Evolutionary conservation across 2,329 filamentous ascomycete species (phyloP), one percentile per base, ranked within the genome.

Genomic region (Aspergillus sojae): DNA sequence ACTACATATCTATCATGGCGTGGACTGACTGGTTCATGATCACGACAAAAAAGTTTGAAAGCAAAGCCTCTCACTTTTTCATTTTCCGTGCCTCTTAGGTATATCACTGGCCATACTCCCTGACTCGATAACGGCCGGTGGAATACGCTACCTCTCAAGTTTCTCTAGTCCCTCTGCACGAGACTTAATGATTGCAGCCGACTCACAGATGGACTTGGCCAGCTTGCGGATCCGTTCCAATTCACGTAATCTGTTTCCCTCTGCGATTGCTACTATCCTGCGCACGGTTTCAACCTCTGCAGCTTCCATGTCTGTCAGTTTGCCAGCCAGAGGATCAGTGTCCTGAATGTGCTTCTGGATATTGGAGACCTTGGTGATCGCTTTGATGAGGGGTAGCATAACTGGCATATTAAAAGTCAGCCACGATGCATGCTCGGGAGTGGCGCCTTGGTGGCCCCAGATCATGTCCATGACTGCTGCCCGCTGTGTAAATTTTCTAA

Each of bases 351-450:
- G 63, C n/a, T 59, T 61, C 58, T 67, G 55, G 5, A 67, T 64
- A 28, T 60, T 67, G 28, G 60, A 36, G 2, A 72, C 21, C 62
- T 68, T 70, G 3, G 55, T 64, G 5, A 75, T 65, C 2, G 70
- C 70, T 36, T 69, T 73, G n/a, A 74, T 58, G 2, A 74, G 65
- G 2, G 71, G 69, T 23, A 71, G 14, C 23, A 67, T n/a, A 0
- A 4, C 2, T 3, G 56, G 14, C 58, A 66, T 63, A 43, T 71
- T 65, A 21, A 59, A 65, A 2, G 65, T 68, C 19, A 73, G 62
- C 70, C 71, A 75, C 4, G 64, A 55, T 5, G 71, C 69, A 65
- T 75, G 64, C 45, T 71, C 65, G 5, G 70, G 62, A 19, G 64
- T 72, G 50, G 68, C 65, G n/a, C 68, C 67, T 46, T 67, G 54